Evolutionary conservation across 306 rosid species (phyloP).

Genomic region (Senna siamea): DNA sequence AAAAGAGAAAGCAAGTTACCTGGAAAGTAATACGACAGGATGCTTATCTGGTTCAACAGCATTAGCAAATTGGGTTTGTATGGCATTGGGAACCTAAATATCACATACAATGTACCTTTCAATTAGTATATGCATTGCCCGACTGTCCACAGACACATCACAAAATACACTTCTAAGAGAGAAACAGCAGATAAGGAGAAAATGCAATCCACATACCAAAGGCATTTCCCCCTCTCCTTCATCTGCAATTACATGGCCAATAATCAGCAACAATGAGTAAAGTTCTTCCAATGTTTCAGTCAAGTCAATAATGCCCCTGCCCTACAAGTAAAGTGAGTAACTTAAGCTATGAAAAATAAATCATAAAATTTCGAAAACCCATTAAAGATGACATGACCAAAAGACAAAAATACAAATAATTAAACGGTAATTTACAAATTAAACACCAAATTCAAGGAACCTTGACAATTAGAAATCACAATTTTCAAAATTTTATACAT

Average conservation of each 20-base stretch:
- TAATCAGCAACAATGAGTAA: slow-evolving; percentile 81
- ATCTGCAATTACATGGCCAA: slow-evolving; percentile 90
- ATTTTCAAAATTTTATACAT: background rate
- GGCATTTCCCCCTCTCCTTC: slow-evolving; percentile 99
- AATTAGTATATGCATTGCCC: slow-evolving; percentile 35
- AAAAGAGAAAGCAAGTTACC: slow-evolving; percentile 51
- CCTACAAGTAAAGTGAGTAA: slow-evolving; percentile 60
- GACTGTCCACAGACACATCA: background rate
- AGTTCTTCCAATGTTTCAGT: slow-evolving; percentile 93
- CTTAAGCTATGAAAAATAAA: slow-evolving; percentile 42
- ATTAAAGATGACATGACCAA: slow-evolving; percentile 2
- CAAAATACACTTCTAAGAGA: slow-evolving; percentile 23
- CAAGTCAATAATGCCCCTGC: slow-evolving; percentile 74
- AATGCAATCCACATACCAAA: slow-evolving; percentile 57
- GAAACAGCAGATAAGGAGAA: slow-evolving; percentile 36
- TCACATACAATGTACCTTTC: slow-evolving; percentile 36
- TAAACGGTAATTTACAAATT: slow-evolving; percentile 5
- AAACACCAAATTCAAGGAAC: background rate
- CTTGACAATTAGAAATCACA: background rate
- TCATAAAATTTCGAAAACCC: slow-evolving; percentile 2
- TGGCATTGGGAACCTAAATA: slow-evolving; percentile 79
- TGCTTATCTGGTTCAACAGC: slow-evolving; percentile 73
- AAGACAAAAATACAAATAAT: background rate
- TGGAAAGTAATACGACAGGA: slow-evolving; percentile 79
- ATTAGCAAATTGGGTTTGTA: slow-evolving; percentile 68